Evolutionary conservation across 495 filamentous ascomycete genomes (phyloP).

Genomic region (Darksidea phi): DNA sequence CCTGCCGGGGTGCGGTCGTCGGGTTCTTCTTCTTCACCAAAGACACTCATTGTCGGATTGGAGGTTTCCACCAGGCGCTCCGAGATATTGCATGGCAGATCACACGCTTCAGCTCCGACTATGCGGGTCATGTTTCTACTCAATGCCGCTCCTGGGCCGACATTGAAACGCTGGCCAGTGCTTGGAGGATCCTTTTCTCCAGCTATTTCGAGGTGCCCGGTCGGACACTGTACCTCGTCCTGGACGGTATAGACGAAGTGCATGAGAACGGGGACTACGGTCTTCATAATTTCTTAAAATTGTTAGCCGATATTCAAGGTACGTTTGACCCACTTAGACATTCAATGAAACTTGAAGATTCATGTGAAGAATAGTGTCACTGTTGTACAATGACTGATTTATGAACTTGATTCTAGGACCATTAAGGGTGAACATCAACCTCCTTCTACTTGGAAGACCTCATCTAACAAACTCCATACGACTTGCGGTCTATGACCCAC

Average conservation of each 20-base stretch:
- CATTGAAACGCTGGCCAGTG: neutral
- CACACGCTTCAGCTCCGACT: neutral
- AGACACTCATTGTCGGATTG: too few relatives aligned
- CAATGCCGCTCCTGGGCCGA: conserved; percentile 1
- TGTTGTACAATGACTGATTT: too few relatives aligned
- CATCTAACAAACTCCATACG: conserved; percentile 4
- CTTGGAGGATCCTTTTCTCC: conserved; percentile 1
- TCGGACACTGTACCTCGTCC: conserved; percentile 3
- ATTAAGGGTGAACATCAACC: neutral
- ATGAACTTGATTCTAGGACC: too few relatives aligned
- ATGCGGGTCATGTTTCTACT: conserved; percentile 4
- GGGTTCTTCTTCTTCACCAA: too few relatives aligned
- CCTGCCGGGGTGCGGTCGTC: too few relatives aligned
- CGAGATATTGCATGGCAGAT: conserved; percentile 6
- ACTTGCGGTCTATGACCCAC: neutral
- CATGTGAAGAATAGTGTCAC: too few relatives aligned
- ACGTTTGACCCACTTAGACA: neutral
- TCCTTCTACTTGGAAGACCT: conserved; percentile 8
- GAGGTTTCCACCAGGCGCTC: neutral
- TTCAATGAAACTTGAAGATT: neutral
- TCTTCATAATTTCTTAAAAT: neutral
- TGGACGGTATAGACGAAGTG: conserved; percentile 1
- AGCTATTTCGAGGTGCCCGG: neutral
- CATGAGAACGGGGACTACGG: neutral
- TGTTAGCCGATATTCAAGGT: neutral